phyloP scores from a whole-genome alignment of 805 yeast species.

The Starmerella bacillaris region DNA sequence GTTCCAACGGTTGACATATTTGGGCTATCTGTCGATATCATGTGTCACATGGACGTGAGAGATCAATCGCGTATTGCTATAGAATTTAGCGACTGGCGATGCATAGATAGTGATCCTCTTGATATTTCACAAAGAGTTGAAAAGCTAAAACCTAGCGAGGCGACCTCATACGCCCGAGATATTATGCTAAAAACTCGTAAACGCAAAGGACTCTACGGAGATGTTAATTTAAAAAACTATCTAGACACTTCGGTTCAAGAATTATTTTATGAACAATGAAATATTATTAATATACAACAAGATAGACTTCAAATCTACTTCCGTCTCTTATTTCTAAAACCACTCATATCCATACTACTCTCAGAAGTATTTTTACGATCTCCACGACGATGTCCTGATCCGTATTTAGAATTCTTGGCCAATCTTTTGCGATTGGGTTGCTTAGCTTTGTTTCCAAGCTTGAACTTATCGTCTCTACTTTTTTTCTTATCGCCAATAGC shows the following conservation, averaged over 20 bases:
- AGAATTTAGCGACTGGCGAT: constrained; percentile 52
- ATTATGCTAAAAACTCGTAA: constrained; percentile 75
- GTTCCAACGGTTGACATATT: constrained; percentile 81
- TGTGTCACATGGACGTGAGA: constrained; percentile 41
- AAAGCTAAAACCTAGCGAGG: constrained; percentile 56
- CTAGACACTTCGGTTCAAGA: constrained; percentile 29
- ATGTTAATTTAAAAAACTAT: constrained; percentile 47
- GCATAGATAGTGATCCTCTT: constrained; percentile 82
- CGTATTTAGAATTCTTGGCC: constrained; percentile 59
- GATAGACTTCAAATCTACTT: constrained; percentile 28
- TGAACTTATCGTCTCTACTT: constrained; percentile 22
- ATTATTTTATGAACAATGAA: neutral
- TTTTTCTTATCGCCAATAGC: constrained; percentile 47
- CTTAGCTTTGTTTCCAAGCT: constrained; percentile 17
- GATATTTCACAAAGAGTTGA: constrained; percentile 48
- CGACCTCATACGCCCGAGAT: constrained; percentile 61
- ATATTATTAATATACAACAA: neutral
- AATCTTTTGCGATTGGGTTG: constrained; percentile 47
- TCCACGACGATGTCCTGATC: constrained; percentile 58
- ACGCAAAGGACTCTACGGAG: constrained; percentile 69
- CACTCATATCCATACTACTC: constrained; percentile 49
- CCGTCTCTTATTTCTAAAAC: constrained; percentile 36
- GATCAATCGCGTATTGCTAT: constrained; percentile 61
- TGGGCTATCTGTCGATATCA: constrained; percentile 74
- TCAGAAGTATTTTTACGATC: constrained; percentile 54